Conservation (phyloP, 768 basidiomycete species). For the Boletus sp. region DNA sequence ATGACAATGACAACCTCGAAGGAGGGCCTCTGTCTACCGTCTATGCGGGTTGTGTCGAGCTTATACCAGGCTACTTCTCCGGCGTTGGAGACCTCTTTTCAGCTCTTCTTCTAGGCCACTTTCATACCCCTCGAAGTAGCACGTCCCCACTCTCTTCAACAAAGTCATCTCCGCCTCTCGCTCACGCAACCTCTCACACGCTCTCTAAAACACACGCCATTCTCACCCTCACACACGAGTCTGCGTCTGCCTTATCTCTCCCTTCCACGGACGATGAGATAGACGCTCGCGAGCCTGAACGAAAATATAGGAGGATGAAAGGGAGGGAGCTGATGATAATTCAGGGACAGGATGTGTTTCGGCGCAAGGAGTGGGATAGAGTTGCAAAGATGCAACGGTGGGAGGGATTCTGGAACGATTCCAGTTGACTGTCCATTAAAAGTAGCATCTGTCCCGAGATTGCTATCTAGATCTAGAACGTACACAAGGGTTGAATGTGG, state of each 20-base stretch:
- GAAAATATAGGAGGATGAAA: constrained; percentile 71
- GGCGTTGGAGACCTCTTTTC: constrained; percentile 98
- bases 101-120: constrained; percentile 84
- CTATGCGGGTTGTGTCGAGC: constrained; percentile 68
- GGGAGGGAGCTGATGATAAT: constrained; percentile 83
- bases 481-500: neutral
- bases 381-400: constrained; percentile 31
- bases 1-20: constrained; percentile 15
- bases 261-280: constrained; percentile 78
- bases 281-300: constrained; percentile 58
- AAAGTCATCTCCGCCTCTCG: constrained; percentile 13
- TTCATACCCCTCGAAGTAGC: constrained; percentile 32
- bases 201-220: constrained; percentile 75
- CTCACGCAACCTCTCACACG: constrained; percentile 58
- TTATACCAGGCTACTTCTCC: constrained; percentile 88
- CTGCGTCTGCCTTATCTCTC: constrained; percentile 43
- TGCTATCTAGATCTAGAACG: neutral
- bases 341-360: constrained; percentile 69
- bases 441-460: neutral
- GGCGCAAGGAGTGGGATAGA: constrained; percentile 38
- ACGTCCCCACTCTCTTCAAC: neutral
- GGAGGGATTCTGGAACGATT: constrained; percentile 34
- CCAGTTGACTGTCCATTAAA: neutral
- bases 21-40: constrained; percentile 40
- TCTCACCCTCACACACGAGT: constrained; percentile 55